phyloP scores from a whole-genome alignment of 495 filamentous ascomycete genomes.

The Cladorrhinum samala region DNA sequence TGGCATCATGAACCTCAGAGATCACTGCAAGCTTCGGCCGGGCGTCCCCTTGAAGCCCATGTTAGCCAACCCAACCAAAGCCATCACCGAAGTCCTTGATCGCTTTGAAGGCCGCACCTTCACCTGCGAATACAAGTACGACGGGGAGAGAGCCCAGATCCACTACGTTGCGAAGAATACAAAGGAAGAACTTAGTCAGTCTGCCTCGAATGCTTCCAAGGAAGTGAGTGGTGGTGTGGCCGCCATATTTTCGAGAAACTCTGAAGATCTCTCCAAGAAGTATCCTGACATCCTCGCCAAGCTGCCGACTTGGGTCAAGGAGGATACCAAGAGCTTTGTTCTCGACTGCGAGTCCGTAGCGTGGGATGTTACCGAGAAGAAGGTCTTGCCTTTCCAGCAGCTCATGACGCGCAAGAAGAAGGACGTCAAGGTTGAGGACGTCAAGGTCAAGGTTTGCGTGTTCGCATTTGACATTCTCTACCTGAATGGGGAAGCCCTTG shows the following conservation, averaged over 20 bases:
- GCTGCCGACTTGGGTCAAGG: conserved; percentile 81
- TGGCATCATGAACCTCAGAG: conserved; percentile 72
- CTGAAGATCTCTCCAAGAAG: conserved; percentile 92
- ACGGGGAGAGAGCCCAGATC: conserved; percentile 94
- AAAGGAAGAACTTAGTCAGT: conserved; percentile 48
- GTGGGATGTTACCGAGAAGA: conserved; percentile 89
- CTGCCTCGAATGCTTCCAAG: conserved; percentile 45
- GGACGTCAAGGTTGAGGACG: conserved; percentile 93
- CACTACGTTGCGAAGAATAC: conserved; percentile 89
- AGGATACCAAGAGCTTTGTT: conserved; percentile 86
- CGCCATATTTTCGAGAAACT: conserved; percentile 94
- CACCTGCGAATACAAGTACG: conserved; percentile 98
- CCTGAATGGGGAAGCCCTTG: conserved; percentile 85
- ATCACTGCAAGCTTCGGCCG: conserved; percentile 87
- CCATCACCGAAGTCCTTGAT: conserved; percentile 97
- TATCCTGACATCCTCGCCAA: conserved; percentile 92
- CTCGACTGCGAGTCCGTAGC: conserved; percentile 98
- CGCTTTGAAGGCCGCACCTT: conserved; percentile 93
- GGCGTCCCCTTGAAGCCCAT: conserved; percentile 96
- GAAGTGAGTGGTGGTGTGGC: conserved; percentile 59
- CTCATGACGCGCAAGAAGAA: conserved; percentile 97
- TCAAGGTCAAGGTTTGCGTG: conserved; percentile 95
- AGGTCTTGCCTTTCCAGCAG: conserved; percentile 93
- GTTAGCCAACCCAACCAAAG: conserved; percentile 97
- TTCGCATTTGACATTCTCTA: conserved; percentile 96